Conservation (phyloP, 345 rosid species). For the Hypericum perforatum region DNA sequence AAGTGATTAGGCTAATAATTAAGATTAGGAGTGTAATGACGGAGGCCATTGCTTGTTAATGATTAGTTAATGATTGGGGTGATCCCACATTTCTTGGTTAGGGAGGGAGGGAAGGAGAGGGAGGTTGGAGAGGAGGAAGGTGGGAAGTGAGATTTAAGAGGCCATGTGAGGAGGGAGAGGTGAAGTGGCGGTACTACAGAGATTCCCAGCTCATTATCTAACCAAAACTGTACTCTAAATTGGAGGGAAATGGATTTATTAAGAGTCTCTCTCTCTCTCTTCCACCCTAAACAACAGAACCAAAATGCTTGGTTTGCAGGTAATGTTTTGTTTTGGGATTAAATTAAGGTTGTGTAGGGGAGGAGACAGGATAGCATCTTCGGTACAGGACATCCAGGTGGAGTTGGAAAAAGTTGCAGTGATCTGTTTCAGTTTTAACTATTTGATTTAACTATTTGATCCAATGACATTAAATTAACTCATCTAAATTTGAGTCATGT, state of each 20-base stretch:
- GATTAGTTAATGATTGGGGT: too few species aligned
- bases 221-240: too few species aligned
- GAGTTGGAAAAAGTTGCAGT: slow-evolving; percentile 24
- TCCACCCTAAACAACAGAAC: too few species aligned
- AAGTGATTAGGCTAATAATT: slow-evolving; percentile 1
- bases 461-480: too few species aligned
- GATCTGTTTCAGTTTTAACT: slow-evolving; percentile 11
- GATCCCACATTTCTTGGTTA: background rate
- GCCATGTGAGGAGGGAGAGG: slow-evolving; percentile 33
- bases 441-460: slow-evolving; percentile 36
- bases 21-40: slow-evolving; percentile 15
- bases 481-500: too few species aligned
- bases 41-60: too few species aligned
- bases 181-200: background rate
- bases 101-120: background rate
- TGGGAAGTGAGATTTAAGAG: slow-evolving; percentile 31
- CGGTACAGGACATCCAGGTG: slow-evolving; percentile 42
- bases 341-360: background rate
- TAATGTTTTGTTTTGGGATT: too few species aligned
- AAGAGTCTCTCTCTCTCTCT: too few species aligned
- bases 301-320: too few species aligned
- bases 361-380: slow-evolving; percentile 38
- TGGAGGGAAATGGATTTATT: too few species aligned
- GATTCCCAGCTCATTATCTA: too few species aligned
- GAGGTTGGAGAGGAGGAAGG: slow-evolving; percentile 1